Conservation (phyloP, 305 asterid species). For the Solanum hybrid region DNA sequence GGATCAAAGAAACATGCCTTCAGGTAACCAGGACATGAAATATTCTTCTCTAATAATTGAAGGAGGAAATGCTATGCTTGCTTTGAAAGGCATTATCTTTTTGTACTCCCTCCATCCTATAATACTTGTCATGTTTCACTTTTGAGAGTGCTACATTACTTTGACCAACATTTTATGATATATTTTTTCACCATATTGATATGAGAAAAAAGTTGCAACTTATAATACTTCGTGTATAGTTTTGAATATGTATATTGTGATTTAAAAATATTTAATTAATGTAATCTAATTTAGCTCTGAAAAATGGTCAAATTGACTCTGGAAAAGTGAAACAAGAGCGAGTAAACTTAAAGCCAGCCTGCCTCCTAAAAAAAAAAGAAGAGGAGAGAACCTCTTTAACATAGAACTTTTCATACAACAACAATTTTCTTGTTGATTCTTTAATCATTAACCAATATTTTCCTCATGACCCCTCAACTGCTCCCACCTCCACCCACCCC, state of each 20-base stretch:
- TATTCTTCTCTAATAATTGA: not conserved
- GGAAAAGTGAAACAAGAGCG: not conserved
- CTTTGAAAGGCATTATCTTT: not conserved
- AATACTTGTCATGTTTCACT: not conserved
- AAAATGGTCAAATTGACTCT: not conserved
- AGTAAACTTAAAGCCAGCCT: not conserved
- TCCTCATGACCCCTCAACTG: not conserved
- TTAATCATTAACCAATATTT: not conserved
- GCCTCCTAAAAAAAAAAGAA: not conserved
- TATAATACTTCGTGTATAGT: not conserved
- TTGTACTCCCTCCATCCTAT: not conserved
- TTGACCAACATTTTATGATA: not conserved
- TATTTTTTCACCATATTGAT: not conserved
- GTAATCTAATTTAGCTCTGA: not conserved
- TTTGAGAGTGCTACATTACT: not conserved
- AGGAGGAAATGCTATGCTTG: not conserved
- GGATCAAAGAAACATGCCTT: conserved; percentile 97
- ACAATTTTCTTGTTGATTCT: not conserved
- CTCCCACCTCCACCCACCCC: not conserved
- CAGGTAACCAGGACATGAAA: conserved; percentile 52
- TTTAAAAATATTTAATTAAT: not conserved
- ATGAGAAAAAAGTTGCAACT: not conserved
- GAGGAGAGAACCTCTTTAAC: not conserved
- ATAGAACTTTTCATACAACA: not conserved
- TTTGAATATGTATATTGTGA: not conserved